Evolutionary conservation across 352 stramenopile species (phyloP).

Genomic region (Phytopythium kandeliae): DNA sequence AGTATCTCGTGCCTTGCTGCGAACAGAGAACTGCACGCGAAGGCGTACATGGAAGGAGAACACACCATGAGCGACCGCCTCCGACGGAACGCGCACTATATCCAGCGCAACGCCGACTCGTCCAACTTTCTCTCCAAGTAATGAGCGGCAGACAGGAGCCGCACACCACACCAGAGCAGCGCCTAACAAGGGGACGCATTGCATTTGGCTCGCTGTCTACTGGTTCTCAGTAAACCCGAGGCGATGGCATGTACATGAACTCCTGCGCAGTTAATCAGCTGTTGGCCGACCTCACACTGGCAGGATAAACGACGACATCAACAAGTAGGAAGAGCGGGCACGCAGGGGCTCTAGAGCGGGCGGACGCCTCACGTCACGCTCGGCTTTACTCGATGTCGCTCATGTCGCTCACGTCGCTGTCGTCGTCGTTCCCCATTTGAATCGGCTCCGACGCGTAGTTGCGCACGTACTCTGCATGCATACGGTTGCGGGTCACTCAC

Average conservation of each 20-base stretch:
- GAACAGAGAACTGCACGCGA: slow-evolving; percentile 57
- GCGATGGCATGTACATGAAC: not conserved
- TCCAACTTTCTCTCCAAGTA: slow-evolving; percentile 81
- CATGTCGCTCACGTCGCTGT: slow-evolving; percentile 84
- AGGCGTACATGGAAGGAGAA: slow-evolving; percentile 58
- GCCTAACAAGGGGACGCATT: not conserved
- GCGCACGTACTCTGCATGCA: slow-evolving; percentile 72
- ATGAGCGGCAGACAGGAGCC: too few species aligned
- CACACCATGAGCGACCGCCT: slow-evolving; percentile 72
- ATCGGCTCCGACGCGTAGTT: slow-evolving; percentile 75
- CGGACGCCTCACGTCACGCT: not conserved
- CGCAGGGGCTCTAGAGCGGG: slow-evolving; percentile 2
- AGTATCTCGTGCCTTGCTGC: not conserved
- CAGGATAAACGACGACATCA: slow-evolving; percentile 13
- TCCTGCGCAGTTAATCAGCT: not conserved
- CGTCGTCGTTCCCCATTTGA: slow-evolving; percentile 67
- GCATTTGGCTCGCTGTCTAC: not conserved
- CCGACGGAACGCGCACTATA: slow-evolving; percentile 80
- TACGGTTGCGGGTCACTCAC: too few species aligned
- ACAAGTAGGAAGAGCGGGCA: slow-evolving; percentile 5
- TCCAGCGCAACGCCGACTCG: slow-evolving; percentile 70
- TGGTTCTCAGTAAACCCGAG: slow-evolving; percentile 8
- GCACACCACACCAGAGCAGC: not conserved
- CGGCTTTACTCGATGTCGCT: slow-evolving; percentile 56
- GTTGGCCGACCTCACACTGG: slow-evolving; percentile 5